Conservation (phyloP, 306 rosid genomes). For the Rosa lucieae region DNA sequence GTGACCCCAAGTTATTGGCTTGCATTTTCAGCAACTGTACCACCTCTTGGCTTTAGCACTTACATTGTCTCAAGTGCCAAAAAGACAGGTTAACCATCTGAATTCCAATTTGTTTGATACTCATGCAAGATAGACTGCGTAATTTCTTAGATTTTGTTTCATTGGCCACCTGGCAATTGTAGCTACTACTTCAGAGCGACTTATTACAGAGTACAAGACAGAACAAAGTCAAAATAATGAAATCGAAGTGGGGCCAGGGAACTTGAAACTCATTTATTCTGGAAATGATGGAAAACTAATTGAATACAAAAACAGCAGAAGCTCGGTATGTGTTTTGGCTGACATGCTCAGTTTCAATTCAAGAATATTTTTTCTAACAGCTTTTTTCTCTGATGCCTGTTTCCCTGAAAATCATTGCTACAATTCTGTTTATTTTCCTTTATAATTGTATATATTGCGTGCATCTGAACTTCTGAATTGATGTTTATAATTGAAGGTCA, state of each 20-base stretch:
- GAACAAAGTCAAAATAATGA: conserved; percentile 20
- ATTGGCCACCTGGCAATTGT: not conserved
- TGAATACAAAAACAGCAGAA: conserved; percentile 34
- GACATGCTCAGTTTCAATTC: conserved; percentile 1
- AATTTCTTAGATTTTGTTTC: not conserved
- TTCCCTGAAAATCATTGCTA: not conserved
- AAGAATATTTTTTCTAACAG: not conserved
- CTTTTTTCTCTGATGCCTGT: not conserved
- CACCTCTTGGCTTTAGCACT: conserved; percentile 89
- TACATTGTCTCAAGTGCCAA: conserved; percentile 55
- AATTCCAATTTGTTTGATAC: not conserved
- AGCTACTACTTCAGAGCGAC: conserved; percentile 32
- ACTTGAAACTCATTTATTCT: conserved; percentile 38
- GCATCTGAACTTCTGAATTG: not conserved
- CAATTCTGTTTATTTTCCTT: not conserved
- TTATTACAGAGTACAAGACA: conserved; percentile 12
- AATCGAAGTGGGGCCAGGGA: conserved; percentile 39
- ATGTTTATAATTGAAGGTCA: conserved; percentile 25
- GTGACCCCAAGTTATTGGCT: conserved; percentile 69
- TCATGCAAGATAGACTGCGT: not conserved
- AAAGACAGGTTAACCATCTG: conserved; percentile 22
- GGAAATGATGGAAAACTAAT: conserved; percentile 36
- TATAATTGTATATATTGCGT: not conserved
- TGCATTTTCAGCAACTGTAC: conserved; percentile 69
- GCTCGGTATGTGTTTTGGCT: conserved; percentile 28